These are phyloP conservation scores for Cynara cardunculus DNA, from an alignment of 129 eudicot genomes.

Conservation along the genomic window DNA sequence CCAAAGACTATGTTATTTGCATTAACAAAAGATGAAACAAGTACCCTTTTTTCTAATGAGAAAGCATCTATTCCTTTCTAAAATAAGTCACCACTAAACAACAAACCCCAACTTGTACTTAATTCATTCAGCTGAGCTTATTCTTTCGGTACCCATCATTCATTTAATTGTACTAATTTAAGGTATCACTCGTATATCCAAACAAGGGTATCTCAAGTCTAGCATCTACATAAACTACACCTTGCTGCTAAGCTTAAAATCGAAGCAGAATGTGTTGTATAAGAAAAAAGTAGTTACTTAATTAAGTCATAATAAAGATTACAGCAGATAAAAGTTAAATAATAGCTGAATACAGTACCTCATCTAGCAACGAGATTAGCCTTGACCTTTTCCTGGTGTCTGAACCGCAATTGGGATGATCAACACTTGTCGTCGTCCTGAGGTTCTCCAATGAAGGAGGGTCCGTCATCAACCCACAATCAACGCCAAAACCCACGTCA, in stretches of 20 bases:
- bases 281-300: neutral
- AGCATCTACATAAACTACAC: slow-evolving; percentile 2
- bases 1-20: too few relatives aligned
- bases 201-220: neutral
- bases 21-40: too few relatives aligned
- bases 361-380: slow-evolving; percentile 55
- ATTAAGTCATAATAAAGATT: neutral
- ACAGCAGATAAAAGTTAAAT: neutral
- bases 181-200: slow-evolving; percentile 3
- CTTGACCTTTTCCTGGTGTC: slow-evolving; percentile 44
- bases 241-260: neutral
- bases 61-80: too few relatives aligned
- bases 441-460: slow-evolving; percentile 23
- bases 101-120: neutral
- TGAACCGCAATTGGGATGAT: slow-evolving; percentile 27
- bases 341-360: slow-evolving; percentile 37
- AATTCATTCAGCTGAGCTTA: neutral
- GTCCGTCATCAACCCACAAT: too few relatives aligned
- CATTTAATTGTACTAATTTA: slow-evolving; percentile 7
- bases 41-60: too few relatives aligned
- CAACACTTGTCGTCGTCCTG: slow-evolving; percentile 25
- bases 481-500: slow-evolving; percentile 33
- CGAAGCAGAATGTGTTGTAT: neutral
- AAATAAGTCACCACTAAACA: neutral
- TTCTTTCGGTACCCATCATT: slow-evolving; percentile 17